Evolutionary conservation across 106 monocot species (phyloP), one percentile per base, ranked within the genome.

Genomic region (Amphibolis antarctica): DNA sequence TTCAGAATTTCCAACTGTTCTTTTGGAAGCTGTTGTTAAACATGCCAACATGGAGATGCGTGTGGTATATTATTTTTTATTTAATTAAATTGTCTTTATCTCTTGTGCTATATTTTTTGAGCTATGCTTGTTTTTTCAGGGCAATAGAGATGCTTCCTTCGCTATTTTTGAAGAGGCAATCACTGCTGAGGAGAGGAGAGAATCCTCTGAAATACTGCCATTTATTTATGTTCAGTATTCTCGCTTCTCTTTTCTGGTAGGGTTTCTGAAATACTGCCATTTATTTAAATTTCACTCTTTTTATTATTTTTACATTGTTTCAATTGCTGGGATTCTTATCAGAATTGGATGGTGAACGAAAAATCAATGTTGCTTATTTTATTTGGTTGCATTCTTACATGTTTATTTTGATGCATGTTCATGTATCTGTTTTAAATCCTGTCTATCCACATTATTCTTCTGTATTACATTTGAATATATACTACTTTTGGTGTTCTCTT

Each of bases 41-140:
- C 84, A 86, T 86, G 86, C 82, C 44, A 89, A 90, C 70, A 86
- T 96, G 94, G 89, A 96, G 59, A 76, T 80, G 67, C 77, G 89
- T 30, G 14, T 78, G 89, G 94, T 96, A 90, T n/a, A 54, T 1
- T 25, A 29, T 21, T 10, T 42, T 20, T 26, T 10, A 57, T 26
- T 26, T 3, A 3, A 49, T 12, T 14, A 49, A 13, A 17, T 49
- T 17, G 28, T 13, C 0, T 7, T 15, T 57, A 26, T 11, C 26
- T 13, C 27, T 57, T 28, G 17, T 62, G 24, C 15, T 31, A 17
- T 49, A 52, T 52, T 12, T 0, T 29, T 27, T 60, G 21, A 59
- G 17, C 28, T 26, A 19, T 47, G n/a, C n/a, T 29, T 43, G 14
- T 12, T 62, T 62, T 50, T n/a, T 61, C 69, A 96, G 94, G 89